These are phyloP conservation scores for Syzygium grande DNA, from an alignment of 345 rosid genomes.

Conservation along the genomic window DNA sequence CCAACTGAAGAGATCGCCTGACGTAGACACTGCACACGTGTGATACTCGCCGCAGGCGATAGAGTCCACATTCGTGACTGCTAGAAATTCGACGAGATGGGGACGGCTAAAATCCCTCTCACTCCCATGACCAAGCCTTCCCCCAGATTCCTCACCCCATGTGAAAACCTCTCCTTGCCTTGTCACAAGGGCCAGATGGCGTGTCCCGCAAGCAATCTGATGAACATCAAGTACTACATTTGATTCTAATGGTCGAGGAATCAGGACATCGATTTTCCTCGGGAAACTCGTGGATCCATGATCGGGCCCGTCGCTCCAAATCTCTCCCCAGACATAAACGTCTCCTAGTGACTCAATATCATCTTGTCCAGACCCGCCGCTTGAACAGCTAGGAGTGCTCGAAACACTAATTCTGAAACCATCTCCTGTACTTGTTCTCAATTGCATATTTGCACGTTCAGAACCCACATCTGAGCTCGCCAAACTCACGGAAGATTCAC, in stretches of 20 bases:
- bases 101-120: constrained; percentile 64
- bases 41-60: constrained; percentile 87
- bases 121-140: constrained; percentile 88
- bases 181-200: constrained; percentile 83
- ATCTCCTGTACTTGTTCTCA: constrained; percentile 77
- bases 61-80: constrained; percentile 64
- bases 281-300: constrained; percentile 30
- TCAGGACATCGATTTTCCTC: constrained; percentile 44
- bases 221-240: constrained; percentile 95
- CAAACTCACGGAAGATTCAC: constrained; percentile 25
- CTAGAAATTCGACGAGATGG: constrained; percentile 73
- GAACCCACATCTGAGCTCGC: constrained; percentile 75
- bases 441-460: constrained; percentile 81
- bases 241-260: constrained; percentile 81
- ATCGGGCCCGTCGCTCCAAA: constrained; percentile 71
- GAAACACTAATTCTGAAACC: constrained; percentile 92
- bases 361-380: constrained; percentile 96
- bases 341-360: constrained; percentile 96
- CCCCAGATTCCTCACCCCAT: constrained; percentile 99
- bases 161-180: constrained; percentile 97
- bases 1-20: constrained; percentile 85
- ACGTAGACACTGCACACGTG: constrained; percentile 68
- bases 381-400: constrained; percentile 91
- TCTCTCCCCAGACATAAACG: constrained; percentile 93
- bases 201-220: constrained; percentile 80